Evolutionary conservation across 2,329 filamentous ascomycete species (phyloP).

Genomic region (Diaporthe aspalathi): DNA sequence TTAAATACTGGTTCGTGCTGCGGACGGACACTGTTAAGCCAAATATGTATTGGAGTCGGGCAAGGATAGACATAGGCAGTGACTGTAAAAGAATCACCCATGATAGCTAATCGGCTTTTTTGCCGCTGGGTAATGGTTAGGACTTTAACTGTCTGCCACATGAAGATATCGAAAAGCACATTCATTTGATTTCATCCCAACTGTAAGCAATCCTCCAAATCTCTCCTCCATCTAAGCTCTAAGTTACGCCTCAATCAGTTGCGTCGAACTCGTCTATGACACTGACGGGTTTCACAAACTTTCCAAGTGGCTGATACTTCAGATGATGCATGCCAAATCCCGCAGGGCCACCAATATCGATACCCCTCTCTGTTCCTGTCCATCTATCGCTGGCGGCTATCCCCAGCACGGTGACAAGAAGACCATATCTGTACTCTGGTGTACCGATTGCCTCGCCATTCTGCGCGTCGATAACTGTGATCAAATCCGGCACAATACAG

Average conservation of each 20-base stretch:
- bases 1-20: slow-evolving; percentile 57
- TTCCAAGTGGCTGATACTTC: slow-evolving; percentile 60
- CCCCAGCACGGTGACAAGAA: slow-evolving; percentile 62
- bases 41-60: too few species aligned
- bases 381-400: slow-evolving; percentile 58
- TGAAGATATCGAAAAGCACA: too few species aligned
- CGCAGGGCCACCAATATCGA: slow-evolving; percentile 62
- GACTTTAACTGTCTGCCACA: too few species aligned
- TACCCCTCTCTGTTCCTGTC: slow-evolving; percentile 57
- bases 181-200: not conserved
- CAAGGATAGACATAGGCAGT: too few species aligned
- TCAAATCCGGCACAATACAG: slow-evolving; percentile 67
- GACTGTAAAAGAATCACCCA: too few species aligned
- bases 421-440: slow-evolving; percentile 66
- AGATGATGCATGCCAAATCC: slow-evolving; percentile 61
- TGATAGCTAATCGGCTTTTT: too few species aligned
- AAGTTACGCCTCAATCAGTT: not conserved
- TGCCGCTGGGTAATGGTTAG: too few species aligned
- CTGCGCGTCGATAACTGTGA: slow-evolving; percentile 66
- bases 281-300: slow-evolving; percentile 60
- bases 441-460: slow-evolving; percentile 68
- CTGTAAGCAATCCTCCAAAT: too few species aligned
- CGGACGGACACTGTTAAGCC: slow-evolving; percentile 66
- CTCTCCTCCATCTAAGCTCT: too few species aligned
- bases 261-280: slow-evolving; percentile 64